These are phyloP conservation scores for Lithospermum erythrorhizon DNA, from an alignment of 257 asterid species.

Conservation along the genomic window DNA sequence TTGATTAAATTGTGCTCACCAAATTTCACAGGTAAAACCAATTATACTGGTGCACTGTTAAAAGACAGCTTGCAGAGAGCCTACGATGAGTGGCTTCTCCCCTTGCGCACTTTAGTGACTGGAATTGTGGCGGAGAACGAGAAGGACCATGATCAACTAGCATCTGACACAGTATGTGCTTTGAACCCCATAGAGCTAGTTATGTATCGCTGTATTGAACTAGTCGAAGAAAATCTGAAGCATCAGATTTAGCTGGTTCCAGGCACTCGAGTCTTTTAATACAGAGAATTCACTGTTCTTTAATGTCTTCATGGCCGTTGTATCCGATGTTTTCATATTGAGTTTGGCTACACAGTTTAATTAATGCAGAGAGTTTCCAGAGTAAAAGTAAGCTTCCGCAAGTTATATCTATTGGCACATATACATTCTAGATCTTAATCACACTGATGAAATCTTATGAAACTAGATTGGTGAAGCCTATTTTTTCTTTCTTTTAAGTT, in stretches of 20 bases:
- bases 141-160: conserved; percentile 15
- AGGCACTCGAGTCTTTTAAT: background rate
- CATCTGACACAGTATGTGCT: conserved; percentile 31
- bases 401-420: too few species aligned
- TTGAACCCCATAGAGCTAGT: conserved; percentile 70
- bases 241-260: conserved; percentile 5
- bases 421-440: too few species aligned
- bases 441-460: too few species aligned
- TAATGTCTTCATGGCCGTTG: background rate
- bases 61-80: conserved; percentile 42
- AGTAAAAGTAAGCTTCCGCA: too few species aligned
- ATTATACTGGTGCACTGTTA: conserved; percentile 44
- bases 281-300: background rate
- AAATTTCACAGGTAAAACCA: conserved; percentile 53
- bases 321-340: background rate
- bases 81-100: conserved; percentile 73
- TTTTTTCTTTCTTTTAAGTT: too few species aligned
- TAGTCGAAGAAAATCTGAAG: conserved; percentile 51
- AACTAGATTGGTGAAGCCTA: too few species aligned
- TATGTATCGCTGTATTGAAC: conserved; percentile 69
- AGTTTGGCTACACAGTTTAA: too few species aligned
- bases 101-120: conserved; percentile 50
- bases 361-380: too few species aligned
- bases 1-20: background rate
- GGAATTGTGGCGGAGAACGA: conserved; percentile 34